phyloP scores from a whole-genome alignment of 306 rosid species.

The Lathyrus tuberosus region DNA sequence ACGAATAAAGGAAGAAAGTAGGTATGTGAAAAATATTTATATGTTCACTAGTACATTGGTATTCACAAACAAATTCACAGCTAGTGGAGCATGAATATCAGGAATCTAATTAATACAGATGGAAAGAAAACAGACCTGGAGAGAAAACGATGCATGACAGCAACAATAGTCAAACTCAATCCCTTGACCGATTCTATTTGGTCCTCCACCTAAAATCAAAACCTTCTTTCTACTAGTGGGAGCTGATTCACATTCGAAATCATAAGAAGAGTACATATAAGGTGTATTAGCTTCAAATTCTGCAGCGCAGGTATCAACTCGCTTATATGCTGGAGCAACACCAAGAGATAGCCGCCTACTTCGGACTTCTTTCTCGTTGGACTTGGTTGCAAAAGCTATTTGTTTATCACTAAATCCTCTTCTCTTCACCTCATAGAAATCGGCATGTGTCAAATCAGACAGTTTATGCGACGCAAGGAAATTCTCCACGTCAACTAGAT shows the following conservation, averaged over 20 bases:
- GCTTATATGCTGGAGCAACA: constrained; percentile 79
- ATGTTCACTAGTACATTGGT: neutral
- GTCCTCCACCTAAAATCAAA: constrained; percentile 95
- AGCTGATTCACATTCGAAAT: constrained; percentile 91
- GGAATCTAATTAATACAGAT: constrained; percentile 25
- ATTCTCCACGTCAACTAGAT: constrained; percentile 82
- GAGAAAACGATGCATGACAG: constrained; percentile 92
- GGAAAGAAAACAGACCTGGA: constrained; percentile 62
- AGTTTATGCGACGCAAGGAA: constrained; percentile 64
- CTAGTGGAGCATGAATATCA: constrained; percentile 25
- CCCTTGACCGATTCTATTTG: constrained; percentile 98
- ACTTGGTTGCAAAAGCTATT: constrained; percentile 89
- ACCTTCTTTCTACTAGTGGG: constrained; percentile 87
- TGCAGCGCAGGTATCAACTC: constrained; percentile 99
- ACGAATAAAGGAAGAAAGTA: neutral
- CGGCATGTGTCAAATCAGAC: constrained; percentile 66
- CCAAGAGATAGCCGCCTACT: constrained; percentile 66
- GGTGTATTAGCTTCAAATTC: constrained; percentile 99
- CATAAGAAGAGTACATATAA: constrained; percentile 98
- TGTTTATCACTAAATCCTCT: constrained; percentile 98
- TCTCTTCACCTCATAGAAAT: constrained; percentile 82
- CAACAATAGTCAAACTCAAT: constrained; percentile 99
- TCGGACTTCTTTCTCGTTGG: constrained; percentile 80
- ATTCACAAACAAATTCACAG: constrained; percentile 4
- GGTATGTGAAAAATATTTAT: constrained; percentile 6